Base-by-base conservation (phyloP, 176 grass and related monocot genomes). In the Aegilops bicornis region DNA sequence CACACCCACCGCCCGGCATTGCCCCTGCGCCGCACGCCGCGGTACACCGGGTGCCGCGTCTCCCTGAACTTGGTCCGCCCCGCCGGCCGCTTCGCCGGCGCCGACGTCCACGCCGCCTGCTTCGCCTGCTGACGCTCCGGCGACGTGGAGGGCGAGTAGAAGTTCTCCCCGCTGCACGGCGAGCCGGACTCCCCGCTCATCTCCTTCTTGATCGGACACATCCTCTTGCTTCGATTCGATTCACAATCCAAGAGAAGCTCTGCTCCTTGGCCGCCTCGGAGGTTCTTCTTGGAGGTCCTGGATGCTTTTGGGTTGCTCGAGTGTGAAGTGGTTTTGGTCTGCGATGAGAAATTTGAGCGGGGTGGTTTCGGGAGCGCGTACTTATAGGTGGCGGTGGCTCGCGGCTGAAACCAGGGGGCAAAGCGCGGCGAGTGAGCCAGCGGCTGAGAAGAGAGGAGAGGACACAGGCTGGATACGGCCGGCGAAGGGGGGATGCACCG, bases 61-160 rank as follows among this genome's bases (percentile, higher is more conserved):
- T 95, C 93, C 70, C 90, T 42, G 88, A 95, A 92, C 82, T 92
- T 95, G 59, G 90, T 95, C 35, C 90, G 61, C 22, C 93, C 93
- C 11, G 88, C 87, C 3, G 82, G 88, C 4, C 86, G 74, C 86
- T 95, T 95, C 39, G 90, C 90, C 39, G 88, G 85, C 36, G 72
- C 66, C 36, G 88, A 64, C 2, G 86, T 80, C 66, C 81, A 93
- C 86, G 83, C 84, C 4, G 67, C 62, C 63, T 56, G 65, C 43
- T 6, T 64, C 35, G 36, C 3, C 73, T 76, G 13, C 3, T 76
- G 40, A 11, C 13, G 17, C 75, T 68, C 70, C 50, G 60, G 43
- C 30, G 84, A 86, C 2, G 88, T 42, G 19, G 91, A 92, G 8
- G 86, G 19, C 15, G 71, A 74, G 71, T 0, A 27, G 40, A 36